These are phyloP conservation scores for Pichia deserticola DNA, from an alignment of 805 yeast species.

Conservation along the genomic window DNA sequence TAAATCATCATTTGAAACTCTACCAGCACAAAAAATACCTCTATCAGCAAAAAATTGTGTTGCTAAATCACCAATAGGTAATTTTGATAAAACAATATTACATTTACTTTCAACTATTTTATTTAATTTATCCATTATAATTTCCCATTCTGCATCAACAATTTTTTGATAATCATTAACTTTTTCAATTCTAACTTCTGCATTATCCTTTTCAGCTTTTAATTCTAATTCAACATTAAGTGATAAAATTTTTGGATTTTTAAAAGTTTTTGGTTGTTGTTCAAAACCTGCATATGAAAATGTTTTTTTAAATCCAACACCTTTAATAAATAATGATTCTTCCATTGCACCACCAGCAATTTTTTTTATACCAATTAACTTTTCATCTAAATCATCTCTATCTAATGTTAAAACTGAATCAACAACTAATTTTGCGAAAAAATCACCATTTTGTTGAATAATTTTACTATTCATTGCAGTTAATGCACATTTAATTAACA, in stretches of 20 bases:
- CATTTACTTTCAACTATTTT: constrained; percentile 83
- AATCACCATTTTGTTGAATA: constrained; percentile 77
- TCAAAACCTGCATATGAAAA: constrained; percentile 98
- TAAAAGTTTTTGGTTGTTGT: constrained; percentile 88
- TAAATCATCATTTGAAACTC: constrained; percentile 85
- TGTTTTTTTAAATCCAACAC: constrained; percentile 96
- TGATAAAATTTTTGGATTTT: constrained; percentile 72
- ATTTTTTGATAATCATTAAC: constrained; percentile 91
- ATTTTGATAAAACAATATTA: constrained; percentile 82
- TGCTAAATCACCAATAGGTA: constrained; percentile 98
- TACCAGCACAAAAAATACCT: constrained; percentile 93
- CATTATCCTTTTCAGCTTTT: constrained; percentile 97
- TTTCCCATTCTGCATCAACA: constrained; percentile 99
- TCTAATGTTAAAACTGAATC: constrained; percentile 89
- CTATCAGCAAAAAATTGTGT: constrained; percentile 97
- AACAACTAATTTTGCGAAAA: constrained; percentile 94
- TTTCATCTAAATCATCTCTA: constrained; percentile 78
- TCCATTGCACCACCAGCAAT: constrained; percentile 96
- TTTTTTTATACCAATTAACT: constrained; percentile 87
- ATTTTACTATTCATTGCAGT: constrained; percentile 97
- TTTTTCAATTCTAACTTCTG: constrained; percentile 93
- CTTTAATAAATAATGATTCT: constrained; percentile 80
- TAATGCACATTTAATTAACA: constrained; percentile 85
- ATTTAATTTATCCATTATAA: constrained; percentile 78
- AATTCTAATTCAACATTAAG: constrained; percentile 91